Percentiles rank a stretch among this genome's conserved stretches.
phyloP scores from a whole-genome alignment of 805 yeast genomes.

The Yamadazyma scolyti region DNA sequence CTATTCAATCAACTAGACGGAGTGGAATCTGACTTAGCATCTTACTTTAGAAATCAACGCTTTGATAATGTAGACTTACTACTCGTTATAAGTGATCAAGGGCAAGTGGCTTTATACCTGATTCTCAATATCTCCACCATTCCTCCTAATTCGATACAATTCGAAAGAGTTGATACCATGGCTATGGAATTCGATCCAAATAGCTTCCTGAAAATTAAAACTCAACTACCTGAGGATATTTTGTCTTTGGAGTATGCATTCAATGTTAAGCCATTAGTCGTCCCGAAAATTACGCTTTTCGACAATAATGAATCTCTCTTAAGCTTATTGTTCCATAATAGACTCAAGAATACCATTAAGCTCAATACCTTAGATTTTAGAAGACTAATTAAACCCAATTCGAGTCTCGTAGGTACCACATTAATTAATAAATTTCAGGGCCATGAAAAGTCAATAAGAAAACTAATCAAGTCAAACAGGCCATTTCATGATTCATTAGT shows the following conservation, averaged over 20 bases:
- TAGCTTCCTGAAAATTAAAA: conserved; percentile 8
- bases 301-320: conserved; percentile 9
- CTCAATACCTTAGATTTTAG: conserved; percentile 17
- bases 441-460: conserved; percentile 75
- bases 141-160: conserved; percentile 53
- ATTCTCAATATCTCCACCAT: conserved; percentile 48
- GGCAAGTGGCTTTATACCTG: conserved; percentile 41
- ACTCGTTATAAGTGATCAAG: conserved; percentile 40
- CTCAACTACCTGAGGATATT: conserved; percentile 2
- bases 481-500: conserved; percentile 21
- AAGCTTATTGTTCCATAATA: conserved; percentile 32
- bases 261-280: conserved; percentile 14
- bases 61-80: conserved; percentile 19
- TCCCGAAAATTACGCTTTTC: conserved; percentile 12
- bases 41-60: conserved; percentile 12
- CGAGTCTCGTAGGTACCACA: conserved; percentile 9
- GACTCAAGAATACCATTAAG: conserved; percentile 32
- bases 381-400: conserved; percentile 2
- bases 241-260: conserved; percentile 1
- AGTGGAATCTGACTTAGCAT: conserved; percentile 11
- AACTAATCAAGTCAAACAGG: conserved; percentile 55
- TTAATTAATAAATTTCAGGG: conserved; percentile 66
- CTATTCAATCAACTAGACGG: conserved; percentile 8
- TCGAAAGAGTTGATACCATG: conserved; percentile 28
- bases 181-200: conserved; percentile 7